Percentiles rank a stretch among this genome's conserved stretches.
These are phyloP conservation scores for Exsudoporus frostii DNA, from an alignment of 768 basidiomycete species.

Conservation along the genomic window DNA sequence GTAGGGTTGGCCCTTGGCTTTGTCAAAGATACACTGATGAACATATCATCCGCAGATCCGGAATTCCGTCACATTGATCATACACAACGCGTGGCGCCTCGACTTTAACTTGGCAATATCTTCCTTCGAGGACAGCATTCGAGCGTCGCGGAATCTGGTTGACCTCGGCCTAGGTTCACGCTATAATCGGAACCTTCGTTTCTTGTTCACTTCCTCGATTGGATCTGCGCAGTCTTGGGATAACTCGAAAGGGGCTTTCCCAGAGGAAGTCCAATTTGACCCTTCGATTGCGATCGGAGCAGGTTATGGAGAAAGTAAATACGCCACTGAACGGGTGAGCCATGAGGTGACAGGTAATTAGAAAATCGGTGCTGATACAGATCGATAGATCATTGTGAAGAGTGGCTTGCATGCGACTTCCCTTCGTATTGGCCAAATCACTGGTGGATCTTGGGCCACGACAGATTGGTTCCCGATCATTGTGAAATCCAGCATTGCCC, in stretches of 20 bases:
- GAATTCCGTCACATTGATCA: slow-evolving; percentile 33
- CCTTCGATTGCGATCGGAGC: slow-evolving; percentile 34
- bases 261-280: slow-evolving; percentile 34
- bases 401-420: slow-evolving; percentile 37
- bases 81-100: slow-evolving; percentile 45
- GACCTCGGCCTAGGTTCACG: slow-evolving; percentile 32
- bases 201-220: slow-evolving; percentile 42
- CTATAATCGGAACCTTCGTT: slow-evolving; percentile 26
- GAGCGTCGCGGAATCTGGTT: slow-evolving; percentile 35
- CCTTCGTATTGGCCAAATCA: slow-evolving; percentile 46
- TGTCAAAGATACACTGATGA: too few species aligned
- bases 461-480: slow-evolving; percentile 48
- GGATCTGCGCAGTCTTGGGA: slow-evolving; percentile 33
- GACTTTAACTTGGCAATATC: slow-evolving; percentile 41
- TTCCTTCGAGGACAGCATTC: slow-evolving; percentile 43
- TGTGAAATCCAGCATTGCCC: slow-evolving; percentile 32
- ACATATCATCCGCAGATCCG: slow-evolving; percentile 25
- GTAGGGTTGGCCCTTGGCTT: not conserved
- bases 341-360: not conserved
- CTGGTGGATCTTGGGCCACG: slow-evolving; percentile 44
- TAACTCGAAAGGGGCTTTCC: slow-evolving; percentile 28
- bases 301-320: slow-evolving; percentile 50
- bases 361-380: not conserved
- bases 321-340: slow-evolving; percentile 37
- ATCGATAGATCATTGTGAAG: slow-evolving; percentile 34